Evolutionary conservation across 148 eudicot genomes (phyloP).

Genomic region (Fagopyrum esculentum): DNA sequence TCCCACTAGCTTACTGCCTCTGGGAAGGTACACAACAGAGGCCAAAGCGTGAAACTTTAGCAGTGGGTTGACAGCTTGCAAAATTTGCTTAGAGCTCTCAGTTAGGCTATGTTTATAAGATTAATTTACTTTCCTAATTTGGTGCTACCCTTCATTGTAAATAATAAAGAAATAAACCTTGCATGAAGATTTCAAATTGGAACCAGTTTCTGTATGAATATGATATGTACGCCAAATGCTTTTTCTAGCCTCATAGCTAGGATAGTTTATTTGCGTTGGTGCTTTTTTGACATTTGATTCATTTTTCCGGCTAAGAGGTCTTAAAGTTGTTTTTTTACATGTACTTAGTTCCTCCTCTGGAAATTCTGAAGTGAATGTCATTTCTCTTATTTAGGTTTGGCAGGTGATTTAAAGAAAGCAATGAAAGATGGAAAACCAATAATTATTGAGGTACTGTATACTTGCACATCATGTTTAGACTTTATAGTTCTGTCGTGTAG

Average conservation of each 20-base stretch:
- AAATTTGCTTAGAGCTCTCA: not conserved
- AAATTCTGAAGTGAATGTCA: not conserved
- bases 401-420: conserved; percentile 98
- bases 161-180: not conserved
- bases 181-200: not conserved
- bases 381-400: conserved; percentile 51
- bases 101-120: not conserved
- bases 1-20: not conserved
- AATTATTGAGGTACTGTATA: conserved; percentile 72
- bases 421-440: conserved; percentile 99
- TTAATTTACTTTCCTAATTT: not conserved
- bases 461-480: not conserved
- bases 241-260: not conserved
- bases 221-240: not conserved
- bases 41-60: not conserved
- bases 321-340: not conserved
- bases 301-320: not conserved
- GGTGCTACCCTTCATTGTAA: not conserved
- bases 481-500: not conserved
- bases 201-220: not conserved
- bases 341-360: not conserved
- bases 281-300: not conserved
- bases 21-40: not conserved
- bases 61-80: not conserved
- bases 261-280: not conserved